Evolutionary conservation across 176 grass and related monocot species (phyloP).

Genomic region (Rhynchospora tenuis): DNA sequence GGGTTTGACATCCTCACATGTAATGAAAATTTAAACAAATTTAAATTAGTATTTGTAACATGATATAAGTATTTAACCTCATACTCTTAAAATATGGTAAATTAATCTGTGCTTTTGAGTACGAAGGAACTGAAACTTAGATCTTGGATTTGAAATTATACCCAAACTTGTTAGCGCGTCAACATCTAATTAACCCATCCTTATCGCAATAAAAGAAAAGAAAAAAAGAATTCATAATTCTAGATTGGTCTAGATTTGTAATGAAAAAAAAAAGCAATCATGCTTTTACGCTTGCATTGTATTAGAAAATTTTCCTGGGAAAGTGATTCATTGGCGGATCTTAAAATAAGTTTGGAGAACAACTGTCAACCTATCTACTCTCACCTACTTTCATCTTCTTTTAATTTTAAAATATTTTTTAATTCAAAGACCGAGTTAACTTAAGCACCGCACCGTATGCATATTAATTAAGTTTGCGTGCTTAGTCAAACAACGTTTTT

Average conservation of each 20-base stretch:
- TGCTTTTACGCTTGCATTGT: not conserved
- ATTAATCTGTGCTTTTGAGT: not conserved
- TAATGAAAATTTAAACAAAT: not conserved
- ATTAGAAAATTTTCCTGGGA: not conserved
- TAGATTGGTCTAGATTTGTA: not conserved
- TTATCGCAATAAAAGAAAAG: not conserved
- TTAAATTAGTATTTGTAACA: not conserved
- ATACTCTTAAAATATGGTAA: not conserved
- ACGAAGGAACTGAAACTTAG: not conserved
- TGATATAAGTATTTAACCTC: not conserved
- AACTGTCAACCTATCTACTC: not conserved
- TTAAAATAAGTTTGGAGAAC: not conserved
- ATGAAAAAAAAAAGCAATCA: not conserved
- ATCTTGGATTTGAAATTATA: not conserved
- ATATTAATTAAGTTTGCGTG: not conserved
- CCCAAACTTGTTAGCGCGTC: not conserved
- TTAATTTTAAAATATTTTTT: not conserved
- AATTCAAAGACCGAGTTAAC: not conserved
- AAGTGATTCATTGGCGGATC: not conserved
- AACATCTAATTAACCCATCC: not conserved
- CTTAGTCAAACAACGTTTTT: constrained; percentile 1
- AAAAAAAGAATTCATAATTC: not conserved
- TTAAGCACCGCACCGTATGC: not conserved
- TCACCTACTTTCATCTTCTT: not conserved
- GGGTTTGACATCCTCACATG: not conserved